Conservation (phyloP, 108 stramenopile genomes). For the Nannochloropsis gaditana region DNA sequence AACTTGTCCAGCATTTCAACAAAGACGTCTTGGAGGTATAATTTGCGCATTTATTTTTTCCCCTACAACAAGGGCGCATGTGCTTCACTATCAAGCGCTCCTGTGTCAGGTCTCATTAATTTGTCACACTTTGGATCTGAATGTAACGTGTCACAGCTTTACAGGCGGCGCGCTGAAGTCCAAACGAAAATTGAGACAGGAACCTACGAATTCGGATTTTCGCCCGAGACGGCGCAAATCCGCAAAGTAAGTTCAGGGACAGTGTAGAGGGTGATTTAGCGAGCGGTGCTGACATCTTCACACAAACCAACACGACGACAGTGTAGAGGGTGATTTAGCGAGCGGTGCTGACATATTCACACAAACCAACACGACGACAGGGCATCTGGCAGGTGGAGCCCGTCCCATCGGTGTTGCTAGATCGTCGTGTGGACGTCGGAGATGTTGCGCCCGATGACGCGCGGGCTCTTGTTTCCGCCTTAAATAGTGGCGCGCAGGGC, state of each 20-base stretch:
- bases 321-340: too few relatives aligned
- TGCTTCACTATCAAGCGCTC: too few relatives aligned
- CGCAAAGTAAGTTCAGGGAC: neutral
- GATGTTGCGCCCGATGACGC: neutral
- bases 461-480: neutral
- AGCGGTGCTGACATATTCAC: too few relatives aligned
- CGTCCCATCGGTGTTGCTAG: neutral
- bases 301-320: neutral
- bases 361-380: neutral
- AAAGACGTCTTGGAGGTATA: neutral
- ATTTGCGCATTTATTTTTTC: too few relatives aligned
- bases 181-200: slow-evolving; percentile 8
- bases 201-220: neutral
- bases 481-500: neutral
- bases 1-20: neutral
- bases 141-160: neutral
- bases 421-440: neutral
- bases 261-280: neutral
- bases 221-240: neutral
- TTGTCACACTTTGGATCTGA: neutral
- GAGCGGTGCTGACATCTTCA: neutral
- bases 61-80: too few relatives aligned
- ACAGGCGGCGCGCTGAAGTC: slow-evolving; percentile 4
- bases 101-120: too few relatives aligned
- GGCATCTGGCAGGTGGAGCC: neutral